phyloP scores from a whole-genome alignment of 2,329 filamentous ascomycete genomes.

The Coleophoma eucalyptorum region DNA sequence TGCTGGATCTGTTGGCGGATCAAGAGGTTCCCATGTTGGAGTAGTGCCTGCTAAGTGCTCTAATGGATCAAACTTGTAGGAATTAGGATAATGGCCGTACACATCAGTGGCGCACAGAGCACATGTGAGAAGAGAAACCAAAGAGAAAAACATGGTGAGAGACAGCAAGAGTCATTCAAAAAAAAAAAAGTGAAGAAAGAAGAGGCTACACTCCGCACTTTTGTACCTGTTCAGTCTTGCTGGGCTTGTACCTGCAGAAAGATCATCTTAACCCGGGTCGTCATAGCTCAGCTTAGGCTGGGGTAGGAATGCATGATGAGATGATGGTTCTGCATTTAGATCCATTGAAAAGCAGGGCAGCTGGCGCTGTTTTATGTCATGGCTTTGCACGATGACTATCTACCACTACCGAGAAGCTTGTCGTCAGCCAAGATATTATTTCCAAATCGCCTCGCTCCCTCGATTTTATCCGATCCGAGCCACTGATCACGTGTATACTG shows the following conservation, averaged over 20 bases:
- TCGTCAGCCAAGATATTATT: no score
- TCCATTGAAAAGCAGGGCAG: no score
- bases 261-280: neutral
- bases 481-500: no score
- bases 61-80: conserved; percentile 41
- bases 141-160: conserved; percentile 5
- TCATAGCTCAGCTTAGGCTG: neutral
- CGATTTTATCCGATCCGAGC: no score
- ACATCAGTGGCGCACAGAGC: conserved; percentile 6
- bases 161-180: neutral
- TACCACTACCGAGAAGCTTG: no score
- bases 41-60: conserved; percentile 45
- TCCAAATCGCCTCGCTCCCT: no score
- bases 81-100: conserved; percentile 11
- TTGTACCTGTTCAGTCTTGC: neutral
- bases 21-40: conserved; percentile 44
- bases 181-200: neutral
- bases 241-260: neutral
- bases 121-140: conserved; percentile 6
- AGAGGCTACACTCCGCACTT: neutral
- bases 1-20: conserved; percentile 40
- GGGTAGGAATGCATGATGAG: no score
- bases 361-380: no score
- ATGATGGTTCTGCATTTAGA: no score
- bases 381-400: no score